Base-by-base conservation (phyloP, 805 yeast genomes). In the Wickerhamiella galacta region DNA sequence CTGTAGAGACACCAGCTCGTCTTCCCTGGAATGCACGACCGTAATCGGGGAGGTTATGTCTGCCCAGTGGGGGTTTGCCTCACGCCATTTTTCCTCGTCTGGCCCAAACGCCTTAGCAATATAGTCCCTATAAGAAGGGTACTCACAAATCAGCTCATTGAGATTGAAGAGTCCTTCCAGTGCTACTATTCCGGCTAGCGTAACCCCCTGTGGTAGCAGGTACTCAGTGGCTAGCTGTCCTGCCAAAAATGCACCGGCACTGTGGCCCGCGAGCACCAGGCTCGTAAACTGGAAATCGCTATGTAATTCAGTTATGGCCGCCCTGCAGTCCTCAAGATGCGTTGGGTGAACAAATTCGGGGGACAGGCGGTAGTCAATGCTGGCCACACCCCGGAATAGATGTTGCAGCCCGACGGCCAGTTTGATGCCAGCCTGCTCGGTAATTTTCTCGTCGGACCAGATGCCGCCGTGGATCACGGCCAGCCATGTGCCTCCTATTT, bases 391-490 rank as follows among this genome's bases (percentile, higher is more conserved):
- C 7, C 24, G 34, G 20, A 33, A 39, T 15, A 18, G 22, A 6
- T 53, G 34, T 1, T 63, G 54, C 16, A 61, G 43, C 6, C 35
- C 30, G 6, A 30, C 25, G 6, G 44, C 30, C 28, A 72, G 37
- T 9, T 40, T 42, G 7, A 56, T 56, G 34, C 68, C 70, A 44
- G 76, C 87, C 25, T 62, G 52, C 18, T 56, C 63, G 0, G 83
- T 74, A 47, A 75, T 74, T 3, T 40, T 48, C 1, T 72, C 68
- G 46, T 77, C 92, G 39, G 80, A 61, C 93, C 93, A 81, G 0
- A 83, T 92, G 0, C 94, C 94, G 1, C 94, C 94, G 53, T 81
- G 94, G 25, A 81, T 64, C 42, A 71, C 73, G 1, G 79, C 62
- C 4, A 51, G 37, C 56, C 57, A 52, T n/a, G 21, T 30, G 6